phyloP scores from a whole-genome alignment of 345 rosid genomes.

The Trapa incisa region DNA sequence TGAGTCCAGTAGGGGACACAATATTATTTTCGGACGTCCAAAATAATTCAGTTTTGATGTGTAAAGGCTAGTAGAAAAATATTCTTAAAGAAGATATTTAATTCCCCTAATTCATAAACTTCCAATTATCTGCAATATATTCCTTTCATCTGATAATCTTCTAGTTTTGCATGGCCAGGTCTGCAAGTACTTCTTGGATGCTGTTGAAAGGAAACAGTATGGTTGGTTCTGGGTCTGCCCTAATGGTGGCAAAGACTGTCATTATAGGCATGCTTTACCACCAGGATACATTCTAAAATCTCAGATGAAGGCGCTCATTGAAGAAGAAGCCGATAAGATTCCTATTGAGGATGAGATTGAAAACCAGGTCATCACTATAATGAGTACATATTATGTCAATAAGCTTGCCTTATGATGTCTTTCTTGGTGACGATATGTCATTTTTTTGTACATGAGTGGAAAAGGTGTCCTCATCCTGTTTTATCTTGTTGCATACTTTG shows the following conservation, averaged over 20 bases:
- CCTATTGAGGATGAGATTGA: constrained; percentile 89
- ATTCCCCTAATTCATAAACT: not conserved
- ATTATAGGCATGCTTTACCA: constrained; percentile 95
- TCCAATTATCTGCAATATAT: not conserved
- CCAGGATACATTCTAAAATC: constrained; percentile 86
- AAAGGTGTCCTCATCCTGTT: not conserved
- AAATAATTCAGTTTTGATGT: not conserved
- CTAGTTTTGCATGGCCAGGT: constrained; percentile 31
- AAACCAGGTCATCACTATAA: constrained; percentile 43
- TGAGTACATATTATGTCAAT: not conserved
- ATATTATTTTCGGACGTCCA: not conserved
- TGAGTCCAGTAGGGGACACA: not conserved
- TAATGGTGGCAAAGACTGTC: constrained; percentile 76
- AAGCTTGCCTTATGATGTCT: not conserved
- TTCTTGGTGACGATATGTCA: not conserved
- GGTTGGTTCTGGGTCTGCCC: constrained; percentile 98
- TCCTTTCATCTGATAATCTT: not conserved
- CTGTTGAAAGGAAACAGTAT: constrained; percentile 92
- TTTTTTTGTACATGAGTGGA: not conserved
- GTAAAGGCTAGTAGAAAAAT: not conserved
- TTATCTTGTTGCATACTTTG: not conserved
- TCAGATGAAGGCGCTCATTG: constrained; percentile 93
- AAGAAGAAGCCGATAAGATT: constrained; percentile 67
- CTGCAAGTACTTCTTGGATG: constrained; percentile 90
- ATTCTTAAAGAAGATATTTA: no score